These are phyloP conservation scores for Solanum phureja DNA, from an alignment of 257 asterid species.

Conservation along the genomic window DNA sequence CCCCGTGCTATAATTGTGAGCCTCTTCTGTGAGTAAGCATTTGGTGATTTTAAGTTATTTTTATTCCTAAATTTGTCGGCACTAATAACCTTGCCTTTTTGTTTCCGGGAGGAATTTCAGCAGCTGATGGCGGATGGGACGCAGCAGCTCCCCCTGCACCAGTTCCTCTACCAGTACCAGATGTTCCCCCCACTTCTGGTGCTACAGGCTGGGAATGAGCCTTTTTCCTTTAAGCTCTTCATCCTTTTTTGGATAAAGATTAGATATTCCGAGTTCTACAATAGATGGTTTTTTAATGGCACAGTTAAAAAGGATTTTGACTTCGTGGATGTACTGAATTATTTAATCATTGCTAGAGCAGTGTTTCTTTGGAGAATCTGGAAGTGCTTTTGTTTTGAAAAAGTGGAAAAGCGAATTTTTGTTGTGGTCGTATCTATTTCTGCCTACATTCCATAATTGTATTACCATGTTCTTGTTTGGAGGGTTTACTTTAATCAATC, in stretches of 20 bases:
- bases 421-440: neutral
- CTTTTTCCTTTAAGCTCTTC: neutral
- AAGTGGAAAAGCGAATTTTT: neutral
- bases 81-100: neutral
- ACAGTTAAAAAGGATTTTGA: neutral
- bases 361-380: neutral
- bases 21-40: neutral
- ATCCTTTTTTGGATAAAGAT: neutral
- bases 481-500: neutral
- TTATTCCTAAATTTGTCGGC: neutral
- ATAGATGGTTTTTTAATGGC: neutral
- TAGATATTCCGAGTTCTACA: neutral
- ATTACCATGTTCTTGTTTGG: neutral
- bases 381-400: neutral
- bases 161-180: neutral
- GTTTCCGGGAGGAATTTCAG: neutral
- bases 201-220: neutral
- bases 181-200: neutral
- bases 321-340: neutral
- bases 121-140: constrained; percentile 9
- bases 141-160: neutral
- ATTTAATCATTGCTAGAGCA: neutral
- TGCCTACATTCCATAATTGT: too few species aligned
- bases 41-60: neutral
- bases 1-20: neutral